A percentile compares a stretch with the other conserved stretches of the same genome.
phyloP scores from a whole-genome alignment of 805 yeast genomes.

The Citeromyces nyonsensis region DNA sequence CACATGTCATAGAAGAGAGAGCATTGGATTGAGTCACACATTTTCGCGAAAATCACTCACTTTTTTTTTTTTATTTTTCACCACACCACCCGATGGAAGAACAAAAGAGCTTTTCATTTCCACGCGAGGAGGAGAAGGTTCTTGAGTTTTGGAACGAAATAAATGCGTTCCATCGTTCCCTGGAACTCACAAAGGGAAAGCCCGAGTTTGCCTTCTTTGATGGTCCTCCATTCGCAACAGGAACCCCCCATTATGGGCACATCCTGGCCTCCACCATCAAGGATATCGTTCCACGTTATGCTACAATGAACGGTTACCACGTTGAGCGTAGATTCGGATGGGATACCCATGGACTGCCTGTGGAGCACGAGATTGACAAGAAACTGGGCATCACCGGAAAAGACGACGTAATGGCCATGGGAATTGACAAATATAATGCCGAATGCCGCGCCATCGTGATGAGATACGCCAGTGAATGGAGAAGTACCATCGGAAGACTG shows the following conservation, averaged over 20 bases:
- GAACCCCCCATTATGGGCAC: slow-evolving; percentile 98
- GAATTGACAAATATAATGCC: slow-evolving; percentile 83
- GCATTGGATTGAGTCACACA: no score
- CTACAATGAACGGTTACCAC: slow-evolving; percentile 92
- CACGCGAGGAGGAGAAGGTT: slow-evolving; percentile 80
- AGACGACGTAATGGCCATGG: slow-evolving; percentile 88
- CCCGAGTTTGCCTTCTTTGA: slow-evolving; percentile 90
- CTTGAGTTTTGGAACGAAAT: slow-evolving; percentile 74
- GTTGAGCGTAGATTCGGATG: slow-evolving; percentile 98
- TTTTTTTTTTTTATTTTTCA: neutral
- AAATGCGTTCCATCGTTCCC: slow-evolving; percentile 83
- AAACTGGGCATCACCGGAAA: slow-evolving; percentile 84
- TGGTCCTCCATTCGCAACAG: slow-evolving; percentile 99
- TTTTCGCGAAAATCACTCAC: no score
- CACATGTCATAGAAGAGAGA: no score
- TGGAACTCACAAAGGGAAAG: slow-evolving; percentile 69
- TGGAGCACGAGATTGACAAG: slow-evolving; percentile 98
- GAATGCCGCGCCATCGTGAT: slow-evolving; percentile 96
- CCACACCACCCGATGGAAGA: slow-evolving; percentile 11
- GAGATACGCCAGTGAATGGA: slow-evolving; percentile 95
- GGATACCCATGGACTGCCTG: slow-evolving; percentile 99
- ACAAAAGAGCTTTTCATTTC: slow-evolving; percentile 45
- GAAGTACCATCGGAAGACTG: slow-evolving; percentile 78
- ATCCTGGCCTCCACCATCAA: slow-evolving; percentile 92
- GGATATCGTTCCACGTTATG: slow-evolving; percentile 95